Evolutionary conservation across 2,329 filamentous ascomycete species (phyloP).

Genomic region (Berkeleyomyces rouxiae): DNA sequence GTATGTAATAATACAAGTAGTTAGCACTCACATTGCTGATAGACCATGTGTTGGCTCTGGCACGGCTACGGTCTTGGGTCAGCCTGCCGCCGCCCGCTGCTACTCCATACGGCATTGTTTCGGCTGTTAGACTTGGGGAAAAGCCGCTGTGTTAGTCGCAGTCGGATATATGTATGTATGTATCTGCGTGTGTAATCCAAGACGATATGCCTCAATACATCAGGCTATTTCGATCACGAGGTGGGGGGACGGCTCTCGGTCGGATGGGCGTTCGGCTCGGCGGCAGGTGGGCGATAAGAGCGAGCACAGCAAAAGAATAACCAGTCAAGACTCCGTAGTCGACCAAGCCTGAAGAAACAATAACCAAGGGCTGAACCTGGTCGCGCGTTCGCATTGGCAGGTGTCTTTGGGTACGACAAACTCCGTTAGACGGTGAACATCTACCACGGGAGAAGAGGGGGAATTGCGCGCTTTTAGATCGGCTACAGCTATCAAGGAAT

Average conservation of each 20-base stretch:
- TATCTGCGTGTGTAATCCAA: background rate
- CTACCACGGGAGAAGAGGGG: background rate
- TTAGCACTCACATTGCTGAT: slow-evolving; percentile 11
- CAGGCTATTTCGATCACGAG: background rate
- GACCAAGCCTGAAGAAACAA: background rate
- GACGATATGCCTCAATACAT: background rate
- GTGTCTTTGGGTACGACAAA: background rate
- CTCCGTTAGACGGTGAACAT: background rate
- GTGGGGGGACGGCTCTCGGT: background rate
- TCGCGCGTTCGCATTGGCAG: background rate
- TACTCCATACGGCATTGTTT: slow-evolving; percentile 10
- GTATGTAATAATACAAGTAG: background rate
- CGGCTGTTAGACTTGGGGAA: background rate
- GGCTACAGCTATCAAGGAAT: background rate
- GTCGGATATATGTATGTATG: background rate
- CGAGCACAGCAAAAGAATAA: background rate
- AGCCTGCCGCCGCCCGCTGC: slow-evolving; percentile 8
- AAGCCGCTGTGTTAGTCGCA: background rate
- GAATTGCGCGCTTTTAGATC: background rate
- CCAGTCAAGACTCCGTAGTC: background rate
- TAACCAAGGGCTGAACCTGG: background rate
- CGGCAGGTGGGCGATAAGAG: background rate
- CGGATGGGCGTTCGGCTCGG: slow-evolving; percentile 3
- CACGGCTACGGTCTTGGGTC: slow-evolving; percentile 6
- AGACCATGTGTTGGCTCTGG: slow-evolving; percentile 11